Conservation (phyloP, 2,329 filamentous ascomycete species). For the Botryosphaeria agaves region DNA sequence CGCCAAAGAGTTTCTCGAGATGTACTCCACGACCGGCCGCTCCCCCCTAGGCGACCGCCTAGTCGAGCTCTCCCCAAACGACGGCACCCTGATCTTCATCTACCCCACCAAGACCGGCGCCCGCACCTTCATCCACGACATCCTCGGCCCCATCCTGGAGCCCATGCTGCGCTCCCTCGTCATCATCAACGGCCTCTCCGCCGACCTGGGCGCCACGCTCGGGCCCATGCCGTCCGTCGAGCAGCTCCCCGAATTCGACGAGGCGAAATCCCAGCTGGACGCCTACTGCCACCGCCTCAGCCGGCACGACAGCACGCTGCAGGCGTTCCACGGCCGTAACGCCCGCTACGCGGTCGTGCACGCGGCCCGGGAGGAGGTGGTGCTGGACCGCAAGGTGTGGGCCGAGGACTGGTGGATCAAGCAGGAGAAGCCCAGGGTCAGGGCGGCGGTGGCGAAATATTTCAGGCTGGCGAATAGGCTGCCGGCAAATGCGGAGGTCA, state of each 20-base stretch:
- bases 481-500: conserved; percentile 22
- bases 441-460: conserved; percentile 28
- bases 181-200: conserved; percentile 39
- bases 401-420: conserved; percentile 44
- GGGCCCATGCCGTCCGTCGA: conserved; percentile 36
- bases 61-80: conserved; percentile 37
- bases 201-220: conserved; percentile 35
- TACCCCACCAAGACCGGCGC: conserved; percentile 43
- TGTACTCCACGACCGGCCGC: conserved; percentile 36
- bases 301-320: conserved; percentile 10
- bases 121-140: conserved; percentile 39
- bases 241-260: conserved; percentile 31
- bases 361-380: conserved; percentile 31
- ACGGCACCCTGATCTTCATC: conserved; percentile 42
- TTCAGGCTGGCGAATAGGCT: conserved; percentile 25
- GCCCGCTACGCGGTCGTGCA: conserved; percentile 26
- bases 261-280: conserved; percentile 12
- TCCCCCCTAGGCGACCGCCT: conserved; percentile 45
- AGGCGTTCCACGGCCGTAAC: conserved; percentile 13
- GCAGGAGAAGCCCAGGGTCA: conserved; percentile 43
- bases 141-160: conserved; percentile 43
- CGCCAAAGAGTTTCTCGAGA: conserved; percentile 37
- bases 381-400: conserved; percentile 37
- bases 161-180: conserved; percentile 41
- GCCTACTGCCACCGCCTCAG: conserved; percentile 11